Percentiles rank a stretch among this genome's conserved stretches.
Evolutionary conservation across 2,329 filamentous ascomycete genomes (phyloP).

Genomic region (Akanthomyces lecanii): DNA sequence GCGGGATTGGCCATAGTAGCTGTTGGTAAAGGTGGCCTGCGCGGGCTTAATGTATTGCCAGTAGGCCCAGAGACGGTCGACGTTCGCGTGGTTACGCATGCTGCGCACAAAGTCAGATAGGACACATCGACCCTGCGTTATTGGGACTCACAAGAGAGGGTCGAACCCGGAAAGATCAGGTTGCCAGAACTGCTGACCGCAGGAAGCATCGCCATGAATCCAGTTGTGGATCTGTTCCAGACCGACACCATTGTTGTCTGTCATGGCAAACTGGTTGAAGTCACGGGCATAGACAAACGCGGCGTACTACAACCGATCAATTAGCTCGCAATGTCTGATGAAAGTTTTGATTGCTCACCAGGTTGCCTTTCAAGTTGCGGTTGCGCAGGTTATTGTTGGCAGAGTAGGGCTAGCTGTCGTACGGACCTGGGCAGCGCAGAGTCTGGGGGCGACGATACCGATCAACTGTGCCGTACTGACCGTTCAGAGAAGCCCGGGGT

Average conservation of each 20-base stretch:
- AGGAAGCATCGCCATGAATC: slow-evolving; percentile 25
- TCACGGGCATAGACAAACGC: slow-evolving; percentile 25
- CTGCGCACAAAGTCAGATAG: neutral
- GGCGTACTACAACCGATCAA: slow-evolving; percentile 25
- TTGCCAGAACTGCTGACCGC: slow-evolving; percentile 29
- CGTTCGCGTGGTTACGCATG: slow-evolving; percentile 44
- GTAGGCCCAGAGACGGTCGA: slow-evolving; percentile 53
- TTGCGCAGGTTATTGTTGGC: slow-evolving; percentile 27
- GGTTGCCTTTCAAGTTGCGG: slow-evolving; percentile 28
- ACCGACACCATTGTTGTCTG: slow-evolving; percentile 26
- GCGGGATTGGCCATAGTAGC: slow-evolving; percentile 21
- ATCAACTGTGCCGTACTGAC: slow-evolving; percentile 29
- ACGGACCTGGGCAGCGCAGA: slow-evolving; percentile 28
- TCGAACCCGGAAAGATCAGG: slow-evolving; percentile 31
- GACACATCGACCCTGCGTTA: neutral
- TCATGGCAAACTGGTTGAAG: slow-evolving; percentile 23
- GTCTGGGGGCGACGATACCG: slow-evolving; percentile 24
- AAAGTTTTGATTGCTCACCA: slow-evolving; percentile 25
- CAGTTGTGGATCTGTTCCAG: slow-evolving; percentile 31
- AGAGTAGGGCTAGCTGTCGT: slow-evolving; percentile 28
- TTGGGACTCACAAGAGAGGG: slow-evolving; percentile 29
- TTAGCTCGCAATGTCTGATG: slow-evolving; percentile 19
- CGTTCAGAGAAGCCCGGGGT: slow-evolving; percentile 30
- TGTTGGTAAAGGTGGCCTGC: slow-evolving; percentile 25
- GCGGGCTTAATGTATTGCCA: slow-evolving; percentile 35